phyloP scores from a whole-genome alignment of 108 stramenopile species.

The Skeletonema tropicum region DNA sequence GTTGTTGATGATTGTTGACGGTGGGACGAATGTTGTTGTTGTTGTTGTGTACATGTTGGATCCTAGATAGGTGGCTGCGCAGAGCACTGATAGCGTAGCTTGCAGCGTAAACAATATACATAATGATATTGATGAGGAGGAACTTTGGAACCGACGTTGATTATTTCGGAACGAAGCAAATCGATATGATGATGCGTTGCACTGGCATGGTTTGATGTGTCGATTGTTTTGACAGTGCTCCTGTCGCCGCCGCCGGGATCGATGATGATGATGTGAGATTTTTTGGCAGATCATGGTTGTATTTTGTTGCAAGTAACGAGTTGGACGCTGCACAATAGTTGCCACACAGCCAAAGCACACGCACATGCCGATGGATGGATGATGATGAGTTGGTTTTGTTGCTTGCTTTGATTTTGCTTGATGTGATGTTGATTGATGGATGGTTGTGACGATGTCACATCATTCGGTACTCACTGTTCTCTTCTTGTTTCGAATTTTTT shows the following conservation, averaged over 20 bases:
- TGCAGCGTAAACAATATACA: neutral
- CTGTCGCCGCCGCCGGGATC: slow-evolving; percentile 2
- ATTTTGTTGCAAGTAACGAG: too few species aligned
- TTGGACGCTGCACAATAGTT: too few species aligned
- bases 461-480: too few species aligned
- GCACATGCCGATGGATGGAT: too few species aligned
- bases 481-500: too few species aligned
- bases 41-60: neutral
- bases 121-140: neutral
- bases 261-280: neutral
- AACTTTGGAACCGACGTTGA: neutral
- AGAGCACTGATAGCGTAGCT: neutral
- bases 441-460: too few species aligned
- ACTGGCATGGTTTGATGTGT: neutral
- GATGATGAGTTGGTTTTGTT: too few species aligned
- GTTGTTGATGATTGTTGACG: slow-evolving; percentile 6
- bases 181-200: neutral
- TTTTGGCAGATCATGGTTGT: neutral
- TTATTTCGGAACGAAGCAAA: neutral
- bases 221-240: neutral
- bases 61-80: neutral
- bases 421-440: too few species aligned
- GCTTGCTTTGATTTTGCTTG: too few species aligned
- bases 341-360: too few species aligned
- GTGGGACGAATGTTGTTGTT: slow-evolving; percentile 10